Percentiles rank a stretch among this genome's conserved stretches.
phyloP scores from a whole-genome alignment of 768 basidiomycete genomes.

The Tremella yokohamensis region DNA sequence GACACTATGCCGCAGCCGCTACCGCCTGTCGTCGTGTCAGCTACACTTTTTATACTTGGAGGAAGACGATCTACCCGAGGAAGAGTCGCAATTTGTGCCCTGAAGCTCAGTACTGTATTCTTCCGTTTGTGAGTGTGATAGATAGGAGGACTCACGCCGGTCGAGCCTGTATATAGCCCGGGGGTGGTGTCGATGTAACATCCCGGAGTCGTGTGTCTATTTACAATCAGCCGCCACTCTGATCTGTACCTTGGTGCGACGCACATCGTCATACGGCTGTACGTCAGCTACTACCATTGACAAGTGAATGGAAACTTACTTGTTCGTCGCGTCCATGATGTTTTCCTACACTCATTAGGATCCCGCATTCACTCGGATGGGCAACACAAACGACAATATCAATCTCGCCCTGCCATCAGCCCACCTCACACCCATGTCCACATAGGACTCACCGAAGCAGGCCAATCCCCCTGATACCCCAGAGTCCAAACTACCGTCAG shows the following conservation, averaged over 20 bases:
- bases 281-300: slow-evolving; percentile 1
- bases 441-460: slow-evolving; percentile 26
- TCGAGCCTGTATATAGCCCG: slow-evolving; percentile 35
- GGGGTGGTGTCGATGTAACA: slow-evolving; percentile 35
- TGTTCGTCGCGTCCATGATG: slow-evolving; percentile 38
- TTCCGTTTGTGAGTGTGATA: neutral
- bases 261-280: slow-evolving; percentile 46
- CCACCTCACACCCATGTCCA: neutral
- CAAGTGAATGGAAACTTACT: slow-evolving; percentile 26
- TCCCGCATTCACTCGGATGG: neutral
- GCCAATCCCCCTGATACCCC: slow-evolving; percentile 46
- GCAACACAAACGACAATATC: slow-evolving; percentile 42
- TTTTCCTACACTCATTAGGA: slow-evolving; percentile 36
- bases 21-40: slow-evolving; percentile 23
- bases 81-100: slow-evolving; percentile 17
- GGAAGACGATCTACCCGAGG: slow-evolving; percentile 9
- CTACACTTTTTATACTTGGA: neutral
- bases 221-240: neutral
- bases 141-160: slow-evolving; percentile 27
- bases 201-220: slow-evolving; percentile 43
- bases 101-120: slow-evolving; percentile 1
- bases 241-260: neutral
- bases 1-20: slow-evolving; percentile 75
- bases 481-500: slow-evolving; percentile 42
- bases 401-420: slow-evolving; percentile 44